Evolutionary conservation across 192 early-diverging fungal genomes (phyloP), one percentile per base, ranked within the genome.

Genomic region (Backusella morwellensis): DNA sequence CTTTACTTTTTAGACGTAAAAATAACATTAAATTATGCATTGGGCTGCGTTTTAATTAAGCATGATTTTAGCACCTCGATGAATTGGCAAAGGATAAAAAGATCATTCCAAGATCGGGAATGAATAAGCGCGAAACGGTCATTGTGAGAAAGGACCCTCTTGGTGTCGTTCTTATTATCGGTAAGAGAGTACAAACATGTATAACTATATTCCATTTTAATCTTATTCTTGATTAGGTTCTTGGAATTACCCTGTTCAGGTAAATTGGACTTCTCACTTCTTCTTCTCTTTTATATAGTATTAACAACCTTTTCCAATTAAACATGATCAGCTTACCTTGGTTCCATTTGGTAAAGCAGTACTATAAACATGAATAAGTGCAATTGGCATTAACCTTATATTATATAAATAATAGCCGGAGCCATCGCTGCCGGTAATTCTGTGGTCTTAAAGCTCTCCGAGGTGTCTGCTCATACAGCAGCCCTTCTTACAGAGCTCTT

Each of bases 351-450:
- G 75, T 76, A 69, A 76, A 26, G 21, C 40, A 32, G 26, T 4
- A 63, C 3, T 59, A 14, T 9, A 26, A 29, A 63, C 6, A 23
- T 21, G 0, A 9, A 41, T 44, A 44, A 14, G 17, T 4, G 5
- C 15, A 14, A 17, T 17, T 17, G 14, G 15, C 15, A 44, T 44
- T 44, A 44, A 44, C 42, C 3, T 44, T 11, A 32, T 32, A 32
- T 0, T 32, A 32, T 32, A 3, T 44, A 4, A 44, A 14, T 23
- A 6, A 74, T 94, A 40, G 86, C 92, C 8, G 91, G 92, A 17
- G 95, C 96, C 6, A 88, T 99, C 75, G 96, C 96, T 21, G 97
- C 93, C 8, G 97, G 97, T 29, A 97, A 97, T 84, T 88, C 92
- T 1, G 93, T 86, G 8, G 73, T 93, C 7, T 19, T 92, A n/a